Base-by-base conservation (phyloP, 2,329 filamentous ascomycete species). In the Botryotinia calthae region DNA sequence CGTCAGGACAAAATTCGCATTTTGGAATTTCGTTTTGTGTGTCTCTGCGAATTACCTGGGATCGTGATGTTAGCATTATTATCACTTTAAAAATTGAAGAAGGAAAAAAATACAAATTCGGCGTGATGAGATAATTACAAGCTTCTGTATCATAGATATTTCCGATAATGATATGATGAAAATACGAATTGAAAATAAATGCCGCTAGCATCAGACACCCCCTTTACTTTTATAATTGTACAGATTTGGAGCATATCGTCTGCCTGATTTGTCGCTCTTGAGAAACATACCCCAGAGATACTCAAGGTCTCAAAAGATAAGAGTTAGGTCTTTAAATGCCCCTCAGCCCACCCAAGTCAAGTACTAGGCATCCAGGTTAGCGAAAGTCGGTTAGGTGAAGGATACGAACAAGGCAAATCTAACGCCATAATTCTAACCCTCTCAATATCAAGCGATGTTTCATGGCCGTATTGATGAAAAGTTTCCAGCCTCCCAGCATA, bases 401-500 rank as follows among this genome's bases (percentile, higher is more conserved):
- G 14, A 18, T 56, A 2, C 28, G n/a, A 28, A 56, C 48, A 16
- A 7, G 12, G 48, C 6, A 7, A n/a, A 16, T 54, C 25, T 56
- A 56, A 2, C 14, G 51, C n/a, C 51, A 18, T 28, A 25, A 54
- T 16, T n/a, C 2, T 16, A n/a, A 54, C 0, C 48, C 4, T 7
- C 16, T 2, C 48, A 18, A 56, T 9, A 31, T 56, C 16, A 56
- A 56, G n/a, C 51, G 51, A 31, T 28, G 4, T 18, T 28, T 6
- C 3, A 18, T 56, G 51, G 14, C n/a, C n/a, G 16, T 56, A 28
- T 8, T 18, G 51, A 28, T 56, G 51, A 5, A 18, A 28, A 28
- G 0, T 1, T 4, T 28, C 14, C 7, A 56, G 51, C 25, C 25
- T n/a, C 12, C 48, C 12, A n/a, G 48, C 1, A 16, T n/a, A 0